Conservation (phyloP, 768 basidiomycete species). For the Mycena maculata region DNA sequence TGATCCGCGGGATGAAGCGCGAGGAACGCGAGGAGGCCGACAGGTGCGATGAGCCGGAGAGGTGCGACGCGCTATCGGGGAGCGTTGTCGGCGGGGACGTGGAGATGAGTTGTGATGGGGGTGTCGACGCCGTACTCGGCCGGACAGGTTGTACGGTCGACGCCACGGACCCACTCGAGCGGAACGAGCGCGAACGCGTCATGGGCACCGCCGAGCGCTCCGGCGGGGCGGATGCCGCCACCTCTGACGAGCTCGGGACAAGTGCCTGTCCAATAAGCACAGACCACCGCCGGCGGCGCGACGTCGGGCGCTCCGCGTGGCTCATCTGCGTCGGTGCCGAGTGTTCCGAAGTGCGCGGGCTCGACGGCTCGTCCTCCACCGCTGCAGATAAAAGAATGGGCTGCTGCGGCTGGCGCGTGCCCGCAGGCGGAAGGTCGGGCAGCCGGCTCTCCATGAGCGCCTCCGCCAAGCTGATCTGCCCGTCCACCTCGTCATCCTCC, state of each 20-base stretch:
- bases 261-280: conserved; percentile 62
- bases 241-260: conserved; percentile 32
- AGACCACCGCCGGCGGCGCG: conserved; percentile 79
- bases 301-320: conserved; percentile 47
- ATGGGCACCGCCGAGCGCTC: conserved; percentile 42
- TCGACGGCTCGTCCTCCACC: conserved; percentile 58
- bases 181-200: conserved; percentile 55
- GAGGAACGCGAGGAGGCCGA: conserved; percentile 59
- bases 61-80: neutral
- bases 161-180: conserved; percentile 49
- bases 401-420: conserved; percentile 72
- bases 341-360: conserved; percentile 62
- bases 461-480: conserved; percentile 78
- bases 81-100: conserved; percentile 26
- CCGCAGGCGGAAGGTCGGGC: conserved; percentile 78
- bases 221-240: conserved; percentile 42
- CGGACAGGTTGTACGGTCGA: conserved; percentile 43
- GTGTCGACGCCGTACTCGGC: conserved; percentile 40
- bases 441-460: conserved; percentile 83
- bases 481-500: conserved; percentile 70
- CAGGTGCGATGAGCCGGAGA: conserved; percentile 42
- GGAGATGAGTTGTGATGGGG: conserved; percentile 39
- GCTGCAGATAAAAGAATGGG: conserved; percentile 68
- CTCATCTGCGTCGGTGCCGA: conserved; percentile 44
- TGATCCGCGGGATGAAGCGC: conserved; percentile 77